Percentiles rank a stretch among this genome's conserved stretches.
These are phyloP conservation scores for Pseudonitzschia multiseries DNA, from an alignment of 108 stramenopile genomes.

Conservation along the genomic window DNA sequence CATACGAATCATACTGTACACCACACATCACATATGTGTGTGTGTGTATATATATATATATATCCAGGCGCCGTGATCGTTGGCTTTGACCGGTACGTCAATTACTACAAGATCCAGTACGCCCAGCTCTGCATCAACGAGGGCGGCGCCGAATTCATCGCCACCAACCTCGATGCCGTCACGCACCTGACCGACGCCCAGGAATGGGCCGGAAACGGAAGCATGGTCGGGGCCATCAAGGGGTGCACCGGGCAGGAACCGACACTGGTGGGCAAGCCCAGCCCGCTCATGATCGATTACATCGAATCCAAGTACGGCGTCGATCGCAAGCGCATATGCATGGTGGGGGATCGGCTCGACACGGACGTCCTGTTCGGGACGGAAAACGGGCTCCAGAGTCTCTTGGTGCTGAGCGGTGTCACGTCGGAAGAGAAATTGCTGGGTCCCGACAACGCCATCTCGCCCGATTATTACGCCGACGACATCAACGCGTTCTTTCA, in stretches of 20 bases:
- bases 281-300: conserved; percentile 98
- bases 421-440: conserved; percentile 93
- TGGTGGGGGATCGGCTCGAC: conserved; percentile 99
- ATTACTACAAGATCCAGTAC: conserved; percentile 99
- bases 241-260: conserved; percentile 98
- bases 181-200: conserved; percentile 98
- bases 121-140: conserved; percentile 98
- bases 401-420: conserved; percentile 94
- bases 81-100: conserved; percentile 94
- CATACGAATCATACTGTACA: too few species aligned
- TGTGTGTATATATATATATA: too few species aligned
- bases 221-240: conserved; percentile 88
- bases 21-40: too few species aligned
- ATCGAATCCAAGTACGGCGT: conserved; percentile 83
- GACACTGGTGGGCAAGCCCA: conserved; percentile 95
- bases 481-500: conserved; percentile 91
- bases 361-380: conserved; percentile 97
- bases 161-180: conserved; percentile 97
- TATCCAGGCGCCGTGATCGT: conserved; percentile 67
- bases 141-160: conserved; percentile 93
- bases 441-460: conserved; percentile 86
- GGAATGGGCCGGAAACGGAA: conserved; percentile 98
- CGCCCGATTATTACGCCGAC: conserved; percentile 95
- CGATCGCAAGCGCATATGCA: conserved; percentile 84
- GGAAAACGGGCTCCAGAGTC: conserved; percentile 94